Evolutionary conservation across 129 eudicot genomes (phyloP), one percentile per base, ranked within the genome.

Genomic region (Solidago caesia): DNA sequence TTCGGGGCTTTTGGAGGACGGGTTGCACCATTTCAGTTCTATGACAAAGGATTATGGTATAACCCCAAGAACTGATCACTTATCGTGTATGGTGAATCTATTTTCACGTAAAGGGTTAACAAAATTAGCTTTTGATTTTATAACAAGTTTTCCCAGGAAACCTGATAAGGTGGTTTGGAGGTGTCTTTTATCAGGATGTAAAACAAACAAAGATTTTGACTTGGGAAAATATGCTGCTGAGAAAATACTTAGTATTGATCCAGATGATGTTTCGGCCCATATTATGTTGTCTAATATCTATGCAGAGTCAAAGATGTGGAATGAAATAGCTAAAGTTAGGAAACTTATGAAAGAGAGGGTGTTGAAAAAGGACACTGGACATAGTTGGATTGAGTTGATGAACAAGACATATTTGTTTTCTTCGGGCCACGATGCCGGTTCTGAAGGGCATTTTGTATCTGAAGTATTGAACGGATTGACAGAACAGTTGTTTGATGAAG

Each of bases 131-230:
- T 84, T 72, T 26, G 84, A 88, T 53, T 87, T 90, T 47, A 82
- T 90, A 69, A 70, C 15, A 7, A 61, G 55, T 27, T 86, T 72
- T 70, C 75, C 79, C 21, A 39, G 57, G 16, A 75, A 83, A 73
- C 84, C 87, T 1, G 84, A 75, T 80, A 90, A 85, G 70, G 96
- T 87, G 46, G 94, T 88, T 62, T 90, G 96, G 96, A 82, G 96
- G 67, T 85, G 91, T 80, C 93, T 87, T 75, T 73, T 85, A 70
- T 90, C 93, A 4, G 88, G 94, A 1, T 87, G 96, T 67, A 86
- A 67, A 84, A 67, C 70, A 53, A 83, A 78, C 61, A 86, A 76
- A 52, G 89, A 90, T 67, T 61, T 90, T 29, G 75, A 73, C 15
- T 44, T 85, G 33, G 96, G 87, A 25, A 75, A 46, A 77, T 75